Evolutionary conservation across 2,329 filamentous ascomycete species (phyloP), one percentile per base, ranked within the genome.

Genomic region (Albifimbria verrucaria): DNA sequence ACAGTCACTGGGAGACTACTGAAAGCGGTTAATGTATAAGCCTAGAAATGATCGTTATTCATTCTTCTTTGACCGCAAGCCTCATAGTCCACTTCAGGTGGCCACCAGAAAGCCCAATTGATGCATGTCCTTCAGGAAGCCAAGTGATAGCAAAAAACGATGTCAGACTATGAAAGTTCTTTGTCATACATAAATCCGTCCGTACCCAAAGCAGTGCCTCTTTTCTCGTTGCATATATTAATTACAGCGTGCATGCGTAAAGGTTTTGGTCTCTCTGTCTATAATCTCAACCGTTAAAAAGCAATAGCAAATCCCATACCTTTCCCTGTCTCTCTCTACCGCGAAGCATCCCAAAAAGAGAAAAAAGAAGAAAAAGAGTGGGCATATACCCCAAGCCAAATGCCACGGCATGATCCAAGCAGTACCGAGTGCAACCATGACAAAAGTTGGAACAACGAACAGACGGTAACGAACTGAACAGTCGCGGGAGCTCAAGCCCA

Each of bases 201-300:
- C 60, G 63, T 68, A 67, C 66, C 64, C 65, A 68, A 67, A 59
- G 32, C 62, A 58, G 59, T 57, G 56, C 57, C 62, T 59, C 59
- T 67, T 69, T 68, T 66, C 32, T 39, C 55, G 56, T 67, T 59
- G 62, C 64, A 62, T 68, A 70, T 69, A 39, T 39, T 69, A 69
- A 60, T 64, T 69, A 70, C 68, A 71, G 59, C 62, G 55, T 65
- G 61, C 60, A 65, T 68, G 62, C 60, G 58, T 59, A 59, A 59
- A 39, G 47, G 55, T 58, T 59, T 52, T 55, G 50, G 47, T 49
- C 48, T 67, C 59, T 71, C 62, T 68, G 62, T 71, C 67, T 71
- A 68, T 71, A 60, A 55, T 67, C 60, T 68, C 66, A 64, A 58
- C 58, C 64, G 57, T 59, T 64, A 55, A 39, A 12, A 65, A 65